Conservation (phyloP, 305 asterid species). For the Ruellia speciosa region DNA sequence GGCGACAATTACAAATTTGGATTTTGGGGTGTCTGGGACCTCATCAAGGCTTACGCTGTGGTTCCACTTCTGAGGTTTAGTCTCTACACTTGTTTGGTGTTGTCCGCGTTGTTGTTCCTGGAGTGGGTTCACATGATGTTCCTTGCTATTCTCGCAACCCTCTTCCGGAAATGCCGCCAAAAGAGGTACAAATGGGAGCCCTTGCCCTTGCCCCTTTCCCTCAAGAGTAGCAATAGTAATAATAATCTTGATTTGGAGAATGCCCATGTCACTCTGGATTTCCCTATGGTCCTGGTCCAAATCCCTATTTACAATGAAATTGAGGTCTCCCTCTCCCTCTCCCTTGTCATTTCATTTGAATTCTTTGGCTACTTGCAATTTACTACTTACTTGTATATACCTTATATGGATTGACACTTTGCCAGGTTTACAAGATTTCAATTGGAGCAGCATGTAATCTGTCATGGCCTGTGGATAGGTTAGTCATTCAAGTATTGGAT, state of each 20-base stretch:
- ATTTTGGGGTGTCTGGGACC: slow-evolving; percentile 22
- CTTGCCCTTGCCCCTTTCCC: slow-evolving; percentile 18
- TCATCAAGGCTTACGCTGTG: slow-evolving; percentile 10
- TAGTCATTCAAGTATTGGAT: slow-evolving; percentile 65
- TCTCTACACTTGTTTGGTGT: slow-evolving; percentile 29
- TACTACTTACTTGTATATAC: too few species aligned
- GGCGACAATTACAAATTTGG: slow-evolving; percentile 4
- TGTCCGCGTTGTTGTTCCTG: slow-evolving; percentile 44
- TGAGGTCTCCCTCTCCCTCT: slow-evolving; percentile 30
- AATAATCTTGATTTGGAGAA: slow-evolving; percentile 36
- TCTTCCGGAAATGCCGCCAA: slow-evolving; percentile 33
- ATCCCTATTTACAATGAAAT: slow-evolving; percentile 58
- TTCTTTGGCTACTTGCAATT: not conserved
- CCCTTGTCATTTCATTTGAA: too few species aligned
- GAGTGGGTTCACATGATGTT: slow-evolving; percentile 57
- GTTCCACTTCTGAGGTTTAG: slow-evolving; percentile 35
- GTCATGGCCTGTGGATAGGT: slow-evolving; percentile 68
- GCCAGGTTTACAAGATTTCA: slow-evolving; percentile 69
- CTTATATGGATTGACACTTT: not conserved
- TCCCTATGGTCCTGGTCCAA: slow-evolving; percentile 54
- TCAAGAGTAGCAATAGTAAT: too few species aligned
- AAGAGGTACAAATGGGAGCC: slow-evolving; percentile 44
- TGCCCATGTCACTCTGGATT: slow-evolving; percentile 22
- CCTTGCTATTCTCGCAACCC: slow-evolving; percentile 40
- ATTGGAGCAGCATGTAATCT: slow-evolving; percentile 73